A percentile compares a stretch with the other conserved stretches of the same genome.
phyloP scores from a whole-genome alignment of 495 filamentous ascomycete species.

The Cudoniella acicularis region DNA sequence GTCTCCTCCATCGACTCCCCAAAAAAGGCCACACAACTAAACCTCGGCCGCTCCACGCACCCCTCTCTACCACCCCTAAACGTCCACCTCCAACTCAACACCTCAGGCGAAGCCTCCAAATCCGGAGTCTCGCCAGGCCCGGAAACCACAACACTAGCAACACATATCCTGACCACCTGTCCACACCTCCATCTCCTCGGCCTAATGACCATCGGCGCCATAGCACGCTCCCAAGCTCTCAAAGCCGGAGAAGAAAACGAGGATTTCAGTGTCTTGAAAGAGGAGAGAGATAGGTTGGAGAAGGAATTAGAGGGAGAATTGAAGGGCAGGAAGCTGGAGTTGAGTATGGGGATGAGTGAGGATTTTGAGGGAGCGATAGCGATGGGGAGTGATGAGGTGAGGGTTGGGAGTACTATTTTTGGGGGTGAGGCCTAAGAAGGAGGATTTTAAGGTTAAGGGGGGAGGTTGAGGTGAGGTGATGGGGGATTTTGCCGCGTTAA shows the following conservation, averaged over 20 bases:
- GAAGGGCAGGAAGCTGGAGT: conserved; percentile 37
- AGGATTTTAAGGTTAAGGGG: conserved; percentile 14
- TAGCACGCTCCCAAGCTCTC: conserved; percentile 71
- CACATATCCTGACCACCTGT: conserved; percentile 64
- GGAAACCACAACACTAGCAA: conserved; percentile 57
- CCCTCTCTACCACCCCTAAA: conserved; percentile 45
- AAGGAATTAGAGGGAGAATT: conserved; percentile 39
- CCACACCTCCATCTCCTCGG: conserved; percentile 71
- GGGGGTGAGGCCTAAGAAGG: conserved; percentile 67
- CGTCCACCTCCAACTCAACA: conserved; percentile 92
- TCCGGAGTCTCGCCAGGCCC: conserved; percentile 67
- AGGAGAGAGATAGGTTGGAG: conserved; percentile 61
- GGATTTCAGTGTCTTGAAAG: conserved; percentile 70
- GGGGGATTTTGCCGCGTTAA: too few relatives aligned
- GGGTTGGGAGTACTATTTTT: conserved; percentile 94
- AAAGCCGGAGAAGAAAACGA: conserved; percentile 79
- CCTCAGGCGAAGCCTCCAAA: conserved; percentile 83
- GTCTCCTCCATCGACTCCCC: conserved; percentile 83
- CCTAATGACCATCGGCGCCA: conserved; percentile 95
- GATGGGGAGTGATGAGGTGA: conserved; percentile 84
- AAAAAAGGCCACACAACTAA: conserved; percentile 80
- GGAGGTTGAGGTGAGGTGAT: too few relatives aligned
- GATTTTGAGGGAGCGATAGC: conserved; percentile 90
- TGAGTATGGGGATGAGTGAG: conserved; percentile 82
- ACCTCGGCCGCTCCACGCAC: conserved; percentile 67